Evolutionary conservation across 2,329 filamentous ascomycete species (phyloP).

Genomic region (Claviceps paspali): DNA sequence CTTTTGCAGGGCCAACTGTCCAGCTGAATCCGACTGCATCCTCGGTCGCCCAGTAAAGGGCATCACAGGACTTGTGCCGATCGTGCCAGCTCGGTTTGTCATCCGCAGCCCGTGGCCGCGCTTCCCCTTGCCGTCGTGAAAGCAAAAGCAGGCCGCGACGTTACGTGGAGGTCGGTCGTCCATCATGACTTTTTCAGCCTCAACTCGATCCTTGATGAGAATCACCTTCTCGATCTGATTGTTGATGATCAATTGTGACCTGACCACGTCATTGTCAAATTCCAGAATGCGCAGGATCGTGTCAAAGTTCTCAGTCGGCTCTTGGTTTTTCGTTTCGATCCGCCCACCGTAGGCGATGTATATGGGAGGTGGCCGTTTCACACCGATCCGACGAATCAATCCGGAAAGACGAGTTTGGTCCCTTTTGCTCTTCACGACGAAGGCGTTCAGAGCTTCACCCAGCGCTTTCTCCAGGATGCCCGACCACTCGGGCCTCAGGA

Average conservation of each 20-base stretch:
- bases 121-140: slow-evolving; percentile 40
- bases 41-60: slow-evolving; percentile 41
- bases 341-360: slow-evolving; percentile 22
- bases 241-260: slow-evolving; percentile 71
- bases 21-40: slow-evolving; percentile 66
- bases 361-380: slow-evolving; percentile 28
- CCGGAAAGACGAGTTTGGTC: slow-evolving; percentile 56
- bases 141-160: slow-evolving; percentile 56
- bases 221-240: slow-evolving; percentile 72
- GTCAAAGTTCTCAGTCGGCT: slow-evolving; percentile 57
- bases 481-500: slow-evolving; percentile 71
- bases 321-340: slow-evolving; percentile 30
- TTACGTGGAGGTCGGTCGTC: slow-evolving; percentile 46
- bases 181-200: slow-evolving; percentile 58
- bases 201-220: slow-evolving; percentile 50
- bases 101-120: slow-evolving; percentile 46
- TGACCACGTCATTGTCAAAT: slow-evolving; percentile 65
- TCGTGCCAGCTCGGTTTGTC: slow-evolving; percentile 25
- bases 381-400: slow-evolving; percentile 47
- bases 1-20: slow-evolving; percentile 41
- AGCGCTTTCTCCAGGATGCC: slow-evolving; percentile 65
- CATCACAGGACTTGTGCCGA: slow-evolving; percentile 25
- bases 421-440: slow-evolving; percentile 62
- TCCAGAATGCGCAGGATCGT: slow-evolving; percentile 71
- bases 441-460: slow-evolving; percentile 54